Base-by-base conservation (phyloP, 1,139 yeast genomes). In the Magnusiomyces tetraspermus region DNA sequence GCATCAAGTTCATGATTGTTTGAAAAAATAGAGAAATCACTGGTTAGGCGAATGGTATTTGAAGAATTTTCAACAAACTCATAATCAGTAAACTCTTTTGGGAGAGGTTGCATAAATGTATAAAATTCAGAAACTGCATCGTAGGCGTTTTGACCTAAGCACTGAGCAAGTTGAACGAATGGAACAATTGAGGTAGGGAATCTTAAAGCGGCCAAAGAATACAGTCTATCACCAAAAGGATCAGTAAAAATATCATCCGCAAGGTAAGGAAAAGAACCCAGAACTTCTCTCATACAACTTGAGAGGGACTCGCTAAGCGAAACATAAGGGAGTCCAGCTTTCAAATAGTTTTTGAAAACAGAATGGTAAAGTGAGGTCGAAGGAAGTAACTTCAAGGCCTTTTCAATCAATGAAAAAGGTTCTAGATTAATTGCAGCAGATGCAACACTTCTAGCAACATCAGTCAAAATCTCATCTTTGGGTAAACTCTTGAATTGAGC, bases 101-200 rank as follows among this genome's bases (percentile, higher is more conserved):
- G 68, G 5, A 71, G 58, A 42, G 68, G 67, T 43, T 68, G 68
- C 74, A 85, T 82, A 61, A 78, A 85, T 0, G 92, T 80, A 46
- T 73, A 72, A 64, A 89, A 68, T 42, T 74, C 74, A 36, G 75
- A 71, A 54, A 89, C 71, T 58, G 83, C 85, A 55, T 77, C 79
- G 57, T 77, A 74, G 0, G 95, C 94, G 51, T 76, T 77, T 0
- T 85, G 82, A 59, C 84, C 82, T 30, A 82, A 49, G 6, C 65
- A 76, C 13, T 83, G 74, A 2, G 84, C 75, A 15, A 88, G 62
- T 52, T 79, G 75, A 43, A 87, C 68, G 58, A 82, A 82, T 1
- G 94, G 85, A 1, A 75, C 66, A 19, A 86, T 66, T 1, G 80
- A 72, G n/a, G 80, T 72, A 0, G 97, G 97, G 58, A 86, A 77